Base-by-base conservation (phyloP, 805 yeast species). In the Scheffersomyces coipomensis region DNA sequence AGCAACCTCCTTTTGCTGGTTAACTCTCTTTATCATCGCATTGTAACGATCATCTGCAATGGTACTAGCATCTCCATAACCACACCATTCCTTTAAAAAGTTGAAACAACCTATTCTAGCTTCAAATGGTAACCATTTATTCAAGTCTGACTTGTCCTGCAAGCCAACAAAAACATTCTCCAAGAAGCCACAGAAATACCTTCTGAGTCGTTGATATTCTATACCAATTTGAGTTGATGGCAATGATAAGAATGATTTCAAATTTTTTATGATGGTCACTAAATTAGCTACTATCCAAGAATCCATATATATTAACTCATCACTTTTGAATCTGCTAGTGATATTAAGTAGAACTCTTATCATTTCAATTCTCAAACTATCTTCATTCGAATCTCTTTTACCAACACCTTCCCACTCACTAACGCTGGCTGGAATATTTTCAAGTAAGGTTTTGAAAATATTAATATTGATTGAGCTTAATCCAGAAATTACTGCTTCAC, bases 61-160 rank as follows among this genome's bases (percentile, higher is more conserved):
- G 1, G 69, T 55, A 7, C 78, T 73, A 18, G 80, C 69, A 37
- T 78, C 82, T 2, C 98, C 97, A 60, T 79, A 80, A 0, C 95
- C 96, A 58, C 97, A 89, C 99, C 99, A 93, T 56, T 88, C 95
- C 48, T 86, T 90, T 40, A 93, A 66, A 52, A 78, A 84, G 33
- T 81, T 78, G 64, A 88, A 90, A 45, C 95, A 85, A 2, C 87
- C 84, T 22, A 85, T 80, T 38, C 97, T 70, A 2, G 89, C 91
- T 47, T 83, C 88, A 58, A 90, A 89, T 1, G 95, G 91, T n/a
- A 90, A 67, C 79, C 90, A 82, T 29, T 70, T 66, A 32, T 60
- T 50, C 33, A 64, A 42, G 31, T 53, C 58, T n/a, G 56, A 60
- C 39, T 68, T 56, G 45, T 72, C 68, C 45, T 69, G 56, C 42